Percentiles rank a stretch among this genome's conserved stretches.
Evolutionary conservation across 139 green algal species (phyloP).

Genomic region (Closterium sp.): DNA sequence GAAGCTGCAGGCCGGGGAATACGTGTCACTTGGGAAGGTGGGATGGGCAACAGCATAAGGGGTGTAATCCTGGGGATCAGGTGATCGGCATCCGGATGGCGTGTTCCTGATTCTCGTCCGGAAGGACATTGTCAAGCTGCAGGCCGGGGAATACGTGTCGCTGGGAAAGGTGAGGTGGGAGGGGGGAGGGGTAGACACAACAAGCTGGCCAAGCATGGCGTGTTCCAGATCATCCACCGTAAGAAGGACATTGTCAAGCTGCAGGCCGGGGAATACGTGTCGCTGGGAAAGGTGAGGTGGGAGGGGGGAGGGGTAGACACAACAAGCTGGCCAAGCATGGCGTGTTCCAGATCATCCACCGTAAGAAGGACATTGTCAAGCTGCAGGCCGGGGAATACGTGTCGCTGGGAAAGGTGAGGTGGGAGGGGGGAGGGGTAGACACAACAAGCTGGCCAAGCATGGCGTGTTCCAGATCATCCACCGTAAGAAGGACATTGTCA

Average conservation of each 20-base stretch:
- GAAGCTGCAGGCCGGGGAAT: conserved; percentile 57
- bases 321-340: no score
- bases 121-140: conserved; percentile 19
- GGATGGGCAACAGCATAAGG: neutral
- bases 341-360: conserved; percentile 52
- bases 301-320: no score
- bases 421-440: no score
- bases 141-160: conserved; percentile 55
- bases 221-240: conserved; percentile 53
- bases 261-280: conserved; percentile 55
- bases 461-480: conserved; percentile 53
- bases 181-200: no score
- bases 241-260: conserved; percentile 62
- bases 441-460: no score
- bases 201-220: no score
- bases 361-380: conserved; percentile 60
- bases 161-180: conserved; percentile 58
- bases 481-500: conserved; percentile 59
- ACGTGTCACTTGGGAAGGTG: conserved; percentile 57
- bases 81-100: neutral
- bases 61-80: neutral
- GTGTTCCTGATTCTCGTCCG: neutral
- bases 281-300: conserved; percentile 57
- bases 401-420: conserved; percentile 56
- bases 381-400: conserved; percentile 57